These are phyloP conservation scores for Starmera caribaea DNA, from an alignment of 805 yeast genomes.

Conservation along the genomic window DNA sequence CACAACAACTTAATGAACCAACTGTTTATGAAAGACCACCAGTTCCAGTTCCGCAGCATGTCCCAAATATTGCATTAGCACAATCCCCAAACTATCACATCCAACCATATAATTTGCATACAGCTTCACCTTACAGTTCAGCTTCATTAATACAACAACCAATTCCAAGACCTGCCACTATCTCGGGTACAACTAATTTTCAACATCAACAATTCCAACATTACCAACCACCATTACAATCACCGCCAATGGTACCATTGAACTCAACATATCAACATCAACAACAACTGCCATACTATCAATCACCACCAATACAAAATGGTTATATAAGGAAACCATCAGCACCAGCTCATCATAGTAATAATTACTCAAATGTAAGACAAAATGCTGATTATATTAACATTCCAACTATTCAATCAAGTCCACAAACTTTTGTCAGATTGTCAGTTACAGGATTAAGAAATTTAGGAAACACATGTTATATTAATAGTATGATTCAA, in stretches of 20 bases:
- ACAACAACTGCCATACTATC: background rate
- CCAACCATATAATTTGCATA: background rate
- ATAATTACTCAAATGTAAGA: background rate
- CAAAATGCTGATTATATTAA: constrained; percentile 3
- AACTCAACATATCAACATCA: constrained; percentile 1
- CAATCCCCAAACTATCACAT: constrained; percentile 1
- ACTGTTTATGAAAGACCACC: constrained; percentile 2
- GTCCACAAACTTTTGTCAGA: constrained; percentile 28
- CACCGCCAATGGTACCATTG: constrained; percentile 6
- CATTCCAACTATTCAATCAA: constrained; percentile 29
- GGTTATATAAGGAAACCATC: too few relatives aligned
- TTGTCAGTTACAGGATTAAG: constrained; percentile 50
- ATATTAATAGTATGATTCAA: constrained; percentile 67
- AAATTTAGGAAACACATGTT: constrained; percentile 68
- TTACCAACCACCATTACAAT: constrained; percentile 1
- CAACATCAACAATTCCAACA: background rate
- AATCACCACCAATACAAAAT: constrained; percentile 2
- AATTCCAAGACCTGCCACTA: too few relatives aligned
- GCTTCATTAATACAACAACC: too few relatives aligned
- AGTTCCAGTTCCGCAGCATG: constrained; percentile 6
- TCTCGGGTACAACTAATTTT: too few relatives aligned
- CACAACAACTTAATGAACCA: background rate
- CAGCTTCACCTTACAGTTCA: too few relatives aligned
- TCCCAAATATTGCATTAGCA: background rate
- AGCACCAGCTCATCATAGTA: too few relatives aligned